phyloP scores from a whole-genome alignment of 2,329 filamentous ascomycete genomes.

The Huntiella omanensis region DNA sequence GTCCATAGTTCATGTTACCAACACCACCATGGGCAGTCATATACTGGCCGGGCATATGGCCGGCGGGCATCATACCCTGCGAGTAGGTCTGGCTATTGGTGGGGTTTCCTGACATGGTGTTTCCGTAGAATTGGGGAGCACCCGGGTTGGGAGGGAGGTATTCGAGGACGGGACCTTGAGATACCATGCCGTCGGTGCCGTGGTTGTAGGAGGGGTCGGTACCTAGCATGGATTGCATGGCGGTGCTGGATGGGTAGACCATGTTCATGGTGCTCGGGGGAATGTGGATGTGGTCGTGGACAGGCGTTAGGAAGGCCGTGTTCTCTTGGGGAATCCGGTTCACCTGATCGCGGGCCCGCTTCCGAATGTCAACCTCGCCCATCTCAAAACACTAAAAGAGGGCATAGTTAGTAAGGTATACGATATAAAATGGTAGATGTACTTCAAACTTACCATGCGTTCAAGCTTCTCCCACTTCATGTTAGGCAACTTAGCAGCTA shows the following conservation, averaged over 20 bases:
- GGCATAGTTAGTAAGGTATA: slow-evolving; percentile 1
- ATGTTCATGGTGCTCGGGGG: neutral
- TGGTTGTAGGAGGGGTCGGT: neutral
- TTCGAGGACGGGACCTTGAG: neutral
- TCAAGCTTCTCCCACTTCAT: slow-evolving; percentile 64
- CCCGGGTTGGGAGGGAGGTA: no score
- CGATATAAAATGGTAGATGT: neutral
- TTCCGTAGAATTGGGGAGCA: neutral
- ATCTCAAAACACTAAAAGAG: slow-evolving; percentile 9
- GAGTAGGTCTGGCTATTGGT: neutral
- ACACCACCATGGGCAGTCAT: slow-evolving; percentile 13
- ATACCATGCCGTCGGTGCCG: neutral
- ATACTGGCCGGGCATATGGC: slow-evolving; percentile 8
- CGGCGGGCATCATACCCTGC: neutral
- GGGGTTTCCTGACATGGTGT: neutral
- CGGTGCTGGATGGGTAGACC: slow-evolving; percentile 13
- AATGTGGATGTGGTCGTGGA: no score
- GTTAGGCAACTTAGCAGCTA: slow-evolving; percentile 49
- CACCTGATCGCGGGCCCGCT: slow-evolving; percentile 7
- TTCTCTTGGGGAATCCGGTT: neutral
- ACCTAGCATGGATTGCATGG: slow-evolving; percentile 12
- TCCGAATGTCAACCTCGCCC: slow-evolving; percentile 10
- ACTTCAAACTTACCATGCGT: slow-evolving; percentile 30
- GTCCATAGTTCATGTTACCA: slow-evolving; percentile 17
- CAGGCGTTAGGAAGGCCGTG: neutral